Percentiles rank a stretch among this genome's conserved stretches.
Conservation (phyloP, 1,284 basidiomycete genomes). For the Coniophora puteana region DNA sequence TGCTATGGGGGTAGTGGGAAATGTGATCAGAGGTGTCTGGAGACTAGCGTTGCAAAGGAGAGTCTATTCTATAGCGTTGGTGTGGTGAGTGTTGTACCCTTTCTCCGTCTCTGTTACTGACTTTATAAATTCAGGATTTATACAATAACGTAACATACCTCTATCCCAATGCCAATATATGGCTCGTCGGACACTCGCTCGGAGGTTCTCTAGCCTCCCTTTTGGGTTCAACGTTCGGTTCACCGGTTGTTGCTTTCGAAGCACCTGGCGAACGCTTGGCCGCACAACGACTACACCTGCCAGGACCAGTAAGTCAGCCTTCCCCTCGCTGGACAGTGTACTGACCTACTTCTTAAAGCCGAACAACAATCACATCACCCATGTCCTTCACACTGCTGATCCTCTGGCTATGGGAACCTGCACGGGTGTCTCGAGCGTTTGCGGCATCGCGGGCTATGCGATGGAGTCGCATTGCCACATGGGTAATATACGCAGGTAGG, state of each 20-base stretch:
- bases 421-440: slow-evolving; percentile 55
- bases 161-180: slow-evolving; percentile 81
- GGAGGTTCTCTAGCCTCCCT: slow-evolving; percentile 83
- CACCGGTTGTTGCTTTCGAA: slow-evolving; percentile 82
- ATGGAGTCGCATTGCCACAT: slow-evolving; percentile 45
- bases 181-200: slow-evolving; percentile 73
- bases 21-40: slow-evolving; percentile 74
- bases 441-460: slow-evolving; percentile 58
- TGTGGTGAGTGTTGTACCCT: slow-evolving; percentile 37
- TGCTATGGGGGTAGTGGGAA: slow-evolving; percentile 68
- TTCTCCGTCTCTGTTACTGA: background rate
- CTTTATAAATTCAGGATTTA: slow-evolving; percentile 44
- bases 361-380: slow-evolving; percentile 58
- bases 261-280: slow-evolving; percentile 77
- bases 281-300: slow-evolving; percentile 75
- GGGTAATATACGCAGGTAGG: background rate
- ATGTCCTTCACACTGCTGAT: slow-evolving; percentile 72
- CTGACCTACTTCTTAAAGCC: slow-evolving; percentile 23
- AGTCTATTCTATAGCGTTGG: slow-evolving; percentile 78
- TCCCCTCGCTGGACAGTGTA: background rate
- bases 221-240: slow-evolving; percentile 80
- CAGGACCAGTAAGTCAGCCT: slow-evolving; percentile 42
- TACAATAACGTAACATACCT: slow-evolving; percentile 80
- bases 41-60: slow-evolving; percentile 70
- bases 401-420: slow-evolving; percentile 66